Evolutionary conservation across 2,329 filamentous ascomycete genomes (phyloP), one percentile per base, ranked within the genome.

Genomic region (Aspergillus transmontanensis): DNA sequence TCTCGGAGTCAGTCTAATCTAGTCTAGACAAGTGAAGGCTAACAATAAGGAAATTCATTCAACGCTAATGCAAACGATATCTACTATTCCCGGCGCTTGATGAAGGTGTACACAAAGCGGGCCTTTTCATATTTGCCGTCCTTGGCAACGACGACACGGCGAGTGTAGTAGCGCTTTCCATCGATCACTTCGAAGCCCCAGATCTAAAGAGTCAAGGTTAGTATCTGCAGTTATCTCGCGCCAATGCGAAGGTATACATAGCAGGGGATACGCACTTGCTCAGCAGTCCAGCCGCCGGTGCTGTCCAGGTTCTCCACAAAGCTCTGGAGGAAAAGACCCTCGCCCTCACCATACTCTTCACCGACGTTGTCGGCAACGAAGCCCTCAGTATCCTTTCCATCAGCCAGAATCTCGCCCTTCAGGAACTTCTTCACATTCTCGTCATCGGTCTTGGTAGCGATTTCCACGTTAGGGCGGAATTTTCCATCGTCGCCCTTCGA

Each of bases 281-380:
- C 78, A 4, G 84, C 86, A 34, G 77, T 83, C 87, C 87, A 89
- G 30, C 78, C 65, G 66, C 73, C 71, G 57, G 80, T 79, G 66
- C 73, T 71, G 57, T 80, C 79, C 50, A 79, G 64, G 69, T 82
- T 87, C 59, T 78, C 76, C 26, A 83, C 85, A 64, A 73, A 82
- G 65, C 77, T 83, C 73, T 87, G 79, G 30, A 88, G 65, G 62
- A 81, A 79, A 41, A 73, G 67, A 21, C 80, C 78, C 58, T 82
- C 78, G 0, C 76, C 75, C 6, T 81, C 79, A 0, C 79, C 80
- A 14, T 73, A 77, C 34, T 76, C 77, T 58, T 75, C 75, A 65
- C 83, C 82, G 11, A 59, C 53, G 1, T 83, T 81, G 65, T 86
- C 87, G 58, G 84, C 81, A 19, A 87, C 71, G 85, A 90, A 93